Evolutionary conservation across 495 filamentous ascomycete species (phyloP).

Genomic region (Neurospora sp.): DNA sequence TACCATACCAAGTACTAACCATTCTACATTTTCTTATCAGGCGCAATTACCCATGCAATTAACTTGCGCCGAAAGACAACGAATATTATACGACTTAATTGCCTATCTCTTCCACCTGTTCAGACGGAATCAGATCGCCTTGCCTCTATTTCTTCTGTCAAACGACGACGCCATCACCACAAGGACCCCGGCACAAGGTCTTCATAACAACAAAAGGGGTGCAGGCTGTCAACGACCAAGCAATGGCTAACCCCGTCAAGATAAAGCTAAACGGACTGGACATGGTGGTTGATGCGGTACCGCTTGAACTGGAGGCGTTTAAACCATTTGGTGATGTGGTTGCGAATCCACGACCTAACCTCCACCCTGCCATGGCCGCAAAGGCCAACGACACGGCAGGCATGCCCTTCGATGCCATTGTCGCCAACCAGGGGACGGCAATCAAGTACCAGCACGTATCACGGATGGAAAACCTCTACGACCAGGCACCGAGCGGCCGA

Average conservation of each 20-base stretch:
- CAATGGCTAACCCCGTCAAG: conserved; percentile 20
- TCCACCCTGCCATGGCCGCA: conserved; percentile 30
- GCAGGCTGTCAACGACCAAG: not conserved
- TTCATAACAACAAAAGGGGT: not conserved
- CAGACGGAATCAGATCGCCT: not conserved
- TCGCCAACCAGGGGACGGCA: conserved; percentile 78
- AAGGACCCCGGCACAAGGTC: not conserved
- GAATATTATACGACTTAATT: not conserved
- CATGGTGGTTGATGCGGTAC: conserved; percentile 36
- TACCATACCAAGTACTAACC: not conserved
- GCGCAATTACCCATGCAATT: not conserved
- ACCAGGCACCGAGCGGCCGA: conserved; percentile 49
- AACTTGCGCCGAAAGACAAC: not conserved
- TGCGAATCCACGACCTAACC: conserved; percentile 51
- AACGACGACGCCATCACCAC: not conserved
- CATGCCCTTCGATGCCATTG: conserved; percentile 31
- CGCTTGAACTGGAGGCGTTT: conserved; percentile 59
- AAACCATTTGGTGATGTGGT: conserved; percentile 76
- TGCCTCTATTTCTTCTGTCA: not conserved
- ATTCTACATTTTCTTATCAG: not conserved
- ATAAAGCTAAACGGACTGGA: conserved; percentile 9
- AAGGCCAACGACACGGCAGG: conserved; percentile 19
- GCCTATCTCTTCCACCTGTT: not conserved
- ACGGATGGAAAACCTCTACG: conserved; percentile 57
- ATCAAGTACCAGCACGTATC: conserved; percentile 78